Evolutionary conservation across 495 filamentous ascomycete species (phyloP), one percentile per base, ranked within the genome.

Genomic region (Talaromyces adpressus): DNA sequence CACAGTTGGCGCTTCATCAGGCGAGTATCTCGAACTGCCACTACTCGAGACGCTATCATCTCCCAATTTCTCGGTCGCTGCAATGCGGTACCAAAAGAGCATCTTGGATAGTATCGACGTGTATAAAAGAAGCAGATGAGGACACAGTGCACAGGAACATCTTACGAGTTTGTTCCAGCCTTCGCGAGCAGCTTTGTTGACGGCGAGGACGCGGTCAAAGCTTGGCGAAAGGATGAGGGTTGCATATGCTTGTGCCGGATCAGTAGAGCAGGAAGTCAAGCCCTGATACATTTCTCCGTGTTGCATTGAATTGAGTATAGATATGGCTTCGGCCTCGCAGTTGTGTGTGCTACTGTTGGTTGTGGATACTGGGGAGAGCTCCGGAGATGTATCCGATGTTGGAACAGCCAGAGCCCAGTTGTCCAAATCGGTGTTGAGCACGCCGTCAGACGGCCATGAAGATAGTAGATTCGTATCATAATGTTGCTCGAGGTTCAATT

Each of bases 291-390:
- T 32, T 18, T 57, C 54, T 1, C 54, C 54, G 14, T 57, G 29
- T 34, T 59, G 56, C 56, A 59, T n/a, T 39, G 56, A 59, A 14
- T 34, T 59, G 18, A 59, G 56, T 32, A 59, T 34, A 59, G 16
- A 59, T 14, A 59, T 59, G 30, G 25, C 56, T 49, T 49, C 9
- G 32, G 56, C 56, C 18, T 59, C 56, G 25, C 56, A 59, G 30
- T 59, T 34, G 56, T 59, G 56, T 20, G 56, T 59, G 56, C 30
- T 59, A 23, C 53, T n/a, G 53, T 27, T 59, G 30, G 29, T 25
- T 3, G 4, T 41, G 36, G 32, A 36, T 36, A 9, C 11, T 0
- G 36, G 3, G 4, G 36, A 41, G 3, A 18, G 45, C 18, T 49
- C 45, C 5, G 18, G 4, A 41, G 36, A 41, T n/a, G n/a, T n/a